Evolutionary conservation across 2,329 filamentous ascomycete species (phyloP), one percentile per base, ranked within the genome.

Genomic region (Lasiodiplodia hormozganensis): DNA sequence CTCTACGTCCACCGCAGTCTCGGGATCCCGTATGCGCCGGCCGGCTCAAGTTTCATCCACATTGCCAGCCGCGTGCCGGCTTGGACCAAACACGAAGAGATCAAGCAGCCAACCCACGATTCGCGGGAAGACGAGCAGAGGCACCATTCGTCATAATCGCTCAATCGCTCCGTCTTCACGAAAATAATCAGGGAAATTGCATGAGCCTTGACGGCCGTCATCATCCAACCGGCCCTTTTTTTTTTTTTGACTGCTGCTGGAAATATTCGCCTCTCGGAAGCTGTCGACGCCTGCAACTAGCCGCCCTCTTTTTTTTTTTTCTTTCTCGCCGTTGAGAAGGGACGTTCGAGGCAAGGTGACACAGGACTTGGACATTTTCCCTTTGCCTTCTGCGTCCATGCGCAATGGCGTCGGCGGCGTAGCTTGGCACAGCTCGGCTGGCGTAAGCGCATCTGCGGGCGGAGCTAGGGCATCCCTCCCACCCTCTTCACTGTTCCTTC

Each of bases 391-490:
- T n/a, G 51, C 31, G 25, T 62, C 58, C 60, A 64, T 52, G 60
- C 60, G n/a, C 47, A 2, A 64, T 64, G 43, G 60, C 60, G 60
- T 64, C 60, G 60, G 60, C 60, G 60, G 60, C 60, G 60, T 18
- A 25, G 43, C 60, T 53, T 64, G 60, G 60, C 60, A n/a, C n/a
- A 16, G 28, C 40, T 64, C 60, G 60, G 60, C 60, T 64, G 60
- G 60, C 60, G 60, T 64, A 52, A 52, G 60, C 51, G 12, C 28
- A 21, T 36, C 21, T 47, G 40, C 18, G 34, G 23, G 56, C 34
- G 38, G n/a, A 40, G n/a, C 54, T 47, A 14, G 43, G 43, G 34
- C 34, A 34, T 43, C 56, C 56, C 36, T 56, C 16, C 52, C 52
- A 49, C 18, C 31, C 54, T 38, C 54, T 40, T 21, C 54, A 28